A percentile compares a stretch with the other conserved stretches of the same genome.
Conservation (phyloP, 2,329 filamentous ascomycete genomes). For the Aspergillus uvarum region DNA sequence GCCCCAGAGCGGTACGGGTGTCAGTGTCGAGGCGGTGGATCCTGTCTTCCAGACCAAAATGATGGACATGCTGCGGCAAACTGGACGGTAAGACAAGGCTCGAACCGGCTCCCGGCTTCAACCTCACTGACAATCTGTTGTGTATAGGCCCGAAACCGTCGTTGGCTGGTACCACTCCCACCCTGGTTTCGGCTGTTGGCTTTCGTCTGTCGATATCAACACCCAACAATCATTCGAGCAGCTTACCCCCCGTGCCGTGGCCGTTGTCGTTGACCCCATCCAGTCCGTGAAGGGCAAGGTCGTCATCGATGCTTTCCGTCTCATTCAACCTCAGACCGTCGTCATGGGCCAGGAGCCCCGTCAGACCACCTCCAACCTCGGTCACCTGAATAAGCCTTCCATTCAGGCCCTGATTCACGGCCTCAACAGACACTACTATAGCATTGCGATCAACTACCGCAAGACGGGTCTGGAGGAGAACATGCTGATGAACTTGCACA, state of each 20-base stretch:
- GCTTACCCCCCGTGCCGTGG: slow-evolving; percentile 91
- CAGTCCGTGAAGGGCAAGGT: slow-evolving; percentile 99
- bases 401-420: slow-evolving; percentile 98
- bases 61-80: slow-evolving; percentile 99
- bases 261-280: slow-evolving; percentile 96
- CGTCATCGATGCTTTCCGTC: slow-evolving; percentile 96
- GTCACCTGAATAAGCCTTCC: slow-evolving; percentile 98
- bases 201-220: slow-evolving; percentile 98
- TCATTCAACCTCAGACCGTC: slow-evolving; percentile 95
- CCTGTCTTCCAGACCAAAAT: slow-evolving; percentile 99
- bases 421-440: slow-evolving; percentile 98
- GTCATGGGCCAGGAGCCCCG: slow-evolving; percentile 98
- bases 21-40: slow-evolving; percentile 97
- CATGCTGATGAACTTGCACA: slow-evolving; percentile 99
- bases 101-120: neutral
- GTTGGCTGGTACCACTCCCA: slow-evolving; percentile 99
- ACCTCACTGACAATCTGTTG: slow-evolving; percentile 11
- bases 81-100: slow-evolving; percentile 68
- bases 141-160: slow-evolving; percentile 80
- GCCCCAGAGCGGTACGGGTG: slow-evolving; percentile 97
- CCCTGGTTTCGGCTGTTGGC: slow-evolving; percentile 98
- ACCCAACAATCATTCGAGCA: slow-evolving; percentile 99
- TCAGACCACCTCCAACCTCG: slow-evolving; percentile 95
- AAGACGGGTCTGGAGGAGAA: slow-evolving; percentile 98
- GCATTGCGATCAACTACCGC: slow-evolving; percentile 95